phyloP scores from a whole-genome alignment of 495 filamentous ascomycete species.

The Aspergillus heteromorphus region DNA sequence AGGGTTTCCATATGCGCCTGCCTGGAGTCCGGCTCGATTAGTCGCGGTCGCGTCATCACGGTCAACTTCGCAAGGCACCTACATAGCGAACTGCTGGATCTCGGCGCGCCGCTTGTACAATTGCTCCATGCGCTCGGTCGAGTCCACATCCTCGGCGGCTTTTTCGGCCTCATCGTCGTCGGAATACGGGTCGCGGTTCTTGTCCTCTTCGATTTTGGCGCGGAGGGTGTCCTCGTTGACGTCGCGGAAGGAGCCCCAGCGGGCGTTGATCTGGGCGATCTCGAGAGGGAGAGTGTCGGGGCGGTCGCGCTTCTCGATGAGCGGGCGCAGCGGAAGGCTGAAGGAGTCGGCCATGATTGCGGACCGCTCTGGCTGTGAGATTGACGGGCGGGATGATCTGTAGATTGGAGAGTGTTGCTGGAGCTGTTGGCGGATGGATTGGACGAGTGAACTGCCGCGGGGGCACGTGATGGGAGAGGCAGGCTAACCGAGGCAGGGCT shows the following conservation, averaged over 20 bases:
- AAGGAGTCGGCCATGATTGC: conserved; percentile 40
- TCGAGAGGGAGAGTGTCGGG: conserved; percentile 62
- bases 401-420: background rate
- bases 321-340: conserved; percentile 61
- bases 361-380: too few relatives aligned
- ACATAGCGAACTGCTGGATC: conserved; percentile 42
- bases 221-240: conserved; percentile 58
- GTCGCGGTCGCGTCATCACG: background rate
- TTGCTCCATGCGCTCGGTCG: conserved; percentile 35
- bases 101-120: conserved; percentile 41
- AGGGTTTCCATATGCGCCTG: conserved; percentile 62
- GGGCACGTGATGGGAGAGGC: too few relatives aligned
- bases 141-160: conserved; percentile 25
- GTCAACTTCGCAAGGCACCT: conserved; percentile 10
- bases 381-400: too few relatives aligned
- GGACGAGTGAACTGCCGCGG: too few relatives aligned
- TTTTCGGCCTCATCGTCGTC: conserved; percentile 33
- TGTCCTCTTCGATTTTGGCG: conserved; percentile 51
- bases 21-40: conserved; percentile 33
- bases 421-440: background rate
- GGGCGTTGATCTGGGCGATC: conserved; percentile 66
- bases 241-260: conserved; percentile 69
- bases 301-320: conserved; percentile 46
- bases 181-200: conserved; percentile 34
- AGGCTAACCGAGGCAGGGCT: background rate